These are phyloP conservation scores for Crithidia acanthocephali DNA, from an alignment of 208 protist genomes.

Conservation along the genomic window DNA sequence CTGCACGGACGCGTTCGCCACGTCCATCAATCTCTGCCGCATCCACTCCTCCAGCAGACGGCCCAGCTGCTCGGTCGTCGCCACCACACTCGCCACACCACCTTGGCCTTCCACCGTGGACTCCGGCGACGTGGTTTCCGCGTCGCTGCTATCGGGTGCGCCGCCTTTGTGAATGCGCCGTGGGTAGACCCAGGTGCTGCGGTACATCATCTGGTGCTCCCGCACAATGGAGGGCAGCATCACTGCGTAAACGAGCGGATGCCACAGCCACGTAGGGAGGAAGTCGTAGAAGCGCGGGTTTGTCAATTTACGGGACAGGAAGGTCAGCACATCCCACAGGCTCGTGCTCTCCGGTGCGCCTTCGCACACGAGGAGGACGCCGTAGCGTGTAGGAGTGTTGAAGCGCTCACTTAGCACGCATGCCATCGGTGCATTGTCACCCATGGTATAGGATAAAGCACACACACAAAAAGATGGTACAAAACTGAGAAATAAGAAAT, in stretches of 20 bases:
- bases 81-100: not conserved
- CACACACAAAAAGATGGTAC: conserved; percentile 4
- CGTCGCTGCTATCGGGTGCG: not conserved
- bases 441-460: not conserved
- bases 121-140: no score
- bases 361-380: conserved; percentile 43
- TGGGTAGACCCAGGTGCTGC: conserved; percentile 10
- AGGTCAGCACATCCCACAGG: conserved; percentile 21
- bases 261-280: conserved; percentile 38
- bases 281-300: conserved; percentile 35
- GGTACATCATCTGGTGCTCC: conserved; percentile 3
- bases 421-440: not conserved
- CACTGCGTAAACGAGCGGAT: conserved; percentile 41
- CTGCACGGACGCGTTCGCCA: conserved; percentile 33
- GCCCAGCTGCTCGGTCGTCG: conserved; percentile 6
- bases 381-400: conserved; percentile 39
- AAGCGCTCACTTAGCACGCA: conserved; percentile 8
- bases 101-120: no score
- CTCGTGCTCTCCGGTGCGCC: conserved; percentile 38
- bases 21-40: not conserved
- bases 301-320: conserved; percentile 24
- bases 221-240: conserved; percentile 31
- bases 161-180: not conserved
- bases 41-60: conserved; percentile 12
- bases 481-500: not conserved